phyloP scores from a whole-genome alignment of 1,284 basidiomycete genomes.

The Mycena citricolor region DNA sequence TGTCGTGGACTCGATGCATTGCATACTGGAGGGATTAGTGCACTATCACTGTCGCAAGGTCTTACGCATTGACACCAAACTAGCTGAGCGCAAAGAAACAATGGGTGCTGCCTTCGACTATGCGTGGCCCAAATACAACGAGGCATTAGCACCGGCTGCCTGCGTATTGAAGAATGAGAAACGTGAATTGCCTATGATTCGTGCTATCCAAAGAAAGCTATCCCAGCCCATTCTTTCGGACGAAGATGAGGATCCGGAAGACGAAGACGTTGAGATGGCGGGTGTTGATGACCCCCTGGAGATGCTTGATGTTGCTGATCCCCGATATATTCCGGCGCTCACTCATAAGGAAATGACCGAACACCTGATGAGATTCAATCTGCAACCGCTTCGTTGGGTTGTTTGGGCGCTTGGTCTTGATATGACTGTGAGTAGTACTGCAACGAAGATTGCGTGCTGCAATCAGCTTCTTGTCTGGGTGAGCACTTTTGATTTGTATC shows the following conservation, averaged over 20 bases:
- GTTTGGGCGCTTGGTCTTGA: conserved; percentile 8
- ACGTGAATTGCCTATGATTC: not conserved
- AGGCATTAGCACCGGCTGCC: not conserved
- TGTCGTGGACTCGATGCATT: conserved; percentile 39
- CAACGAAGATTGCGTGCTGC: not conserved
- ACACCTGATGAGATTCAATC: too few relatives aligned
- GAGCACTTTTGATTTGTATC: too few relatives aligned
- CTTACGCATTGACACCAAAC: conserved; percentile 28
- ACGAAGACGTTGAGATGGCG: not conserved
- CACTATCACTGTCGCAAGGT: conserved; percentile 29
- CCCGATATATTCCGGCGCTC: not conserved
- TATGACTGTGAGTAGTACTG: conserved; percentile 1
- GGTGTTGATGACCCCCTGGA: conserved; percentile 1
- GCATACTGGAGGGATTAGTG: conserved; percentile 30
- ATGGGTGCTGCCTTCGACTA: conserved; percentile 4
- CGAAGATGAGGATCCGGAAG: not conserved
- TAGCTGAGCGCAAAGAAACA: conserved; percentile 10
- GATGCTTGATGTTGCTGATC: conserved; percentile 3
- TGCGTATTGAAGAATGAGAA: conserved; percentile 4
- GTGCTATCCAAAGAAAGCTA: conserved; percentile 8
- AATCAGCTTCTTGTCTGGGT: conserved; percentile 7
- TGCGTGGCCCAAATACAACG: conserved; percentile 6
- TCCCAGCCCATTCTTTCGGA: not conserved
- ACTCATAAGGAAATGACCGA: too few relatives aligned
- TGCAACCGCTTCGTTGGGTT: conserved; percentile 2